Conservation (phyloP, 139 green algal genomes). For the Chlorella sp. region DNA sequence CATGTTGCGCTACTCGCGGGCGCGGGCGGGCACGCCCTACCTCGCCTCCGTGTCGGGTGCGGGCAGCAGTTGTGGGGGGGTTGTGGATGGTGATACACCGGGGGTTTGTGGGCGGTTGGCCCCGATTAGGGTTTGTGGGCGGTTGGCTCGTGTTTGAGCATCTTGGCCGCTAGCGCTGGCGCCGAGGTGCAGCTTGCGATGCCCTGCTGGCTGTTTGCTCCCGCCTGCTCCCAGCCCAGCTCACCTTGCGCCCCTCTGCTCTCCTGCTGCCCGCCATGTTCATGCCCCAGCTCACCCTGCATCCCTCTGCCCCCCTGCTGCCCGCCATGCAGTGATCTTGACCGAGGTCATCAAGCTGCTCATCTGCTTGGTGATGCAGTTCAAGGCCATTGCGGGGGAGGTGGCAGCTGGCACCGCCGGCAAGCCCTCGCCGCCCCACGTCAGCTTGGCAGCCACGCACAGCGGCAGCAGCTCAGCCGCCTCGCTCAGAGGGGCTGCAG, state of each 20-base stretch:
- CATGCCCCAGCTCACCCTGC: not conserved
- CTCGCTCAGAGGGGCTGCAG: not conserved
- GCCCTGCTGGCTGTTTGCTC: too few relatives aligned
- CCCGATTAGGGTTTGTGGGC: too few relatives aligned
- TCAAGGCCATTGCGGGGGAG: conserved; percentile 13
- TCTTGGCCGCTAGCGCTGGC: too few relatives aligned
- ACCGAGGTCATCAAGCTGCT: conserved; percentile 63
- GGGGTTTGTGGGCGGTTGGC: too few relatives aligned
- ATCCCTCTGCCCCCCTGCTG: not conserved
- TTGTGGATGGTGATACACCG: too few relatives aligned
- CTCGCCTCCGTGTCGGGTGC: conserved; percentile 54
- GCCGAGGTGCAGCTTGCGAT: too few relatives aligned
- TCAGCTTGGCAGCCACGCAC: not conserved
- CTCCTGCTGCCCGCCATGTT: not conserved
- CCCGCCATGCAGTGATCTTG: conserved; percentile 16
- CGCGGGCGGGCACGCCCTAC: conserved; percentile 45
- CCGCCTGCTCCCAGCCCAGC: not conserved
- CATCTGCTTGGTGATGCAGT: conserved; percentile 55
- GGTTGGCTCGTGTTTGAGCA: too few relatives aligned
- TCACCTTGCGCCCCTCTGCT: not conserved
- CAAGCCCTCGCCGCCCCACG: not conserved
- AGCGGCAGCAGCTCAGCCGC: not conserved
- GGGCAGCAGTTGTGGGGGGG: not conserved
- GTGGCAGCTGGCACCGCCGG: conserved; percentile 5
- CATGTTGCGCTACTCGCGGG: conserved; percentile 53